Evolutionary conservation across 495 filamentous ascomycete genomes (phyloP), one percentile per base, ranked within the genome.

Genomic region (Tuber indicum): DNA sequence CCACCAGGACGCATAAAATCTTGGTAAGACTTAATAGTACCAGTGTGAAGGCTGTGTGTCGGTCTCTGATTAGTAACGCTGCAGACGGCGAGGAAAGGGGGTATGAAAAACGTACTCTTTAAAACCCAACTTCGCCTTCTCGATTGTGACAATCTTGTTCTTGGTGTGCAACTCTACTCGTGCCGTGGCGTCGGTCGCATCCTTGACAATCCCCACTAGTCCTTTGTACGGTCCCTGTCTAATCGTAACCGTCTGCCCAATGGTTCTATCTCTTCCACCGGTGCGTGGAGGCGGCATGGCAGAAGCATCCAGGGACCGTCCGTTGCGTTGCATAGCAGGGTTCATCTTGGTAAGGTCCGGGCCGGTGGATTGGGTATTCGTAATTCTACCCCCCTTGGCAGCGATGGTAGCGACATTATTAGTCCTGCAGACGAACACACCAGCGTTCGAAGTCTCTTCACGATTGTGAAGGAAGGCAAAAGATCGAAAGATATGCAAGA

Each of bases 321-420:
- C 87, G 78, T 93, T 89, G 45, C 86, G 84, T 85, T 92, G 91
- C 78, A 97, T 82, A 4, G 93, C 93, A 42, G 96, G 96, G 83
- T 99, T 98, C 95, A 98, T 97, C 78, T 93, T 89, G 23, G 89
- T 89, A 45, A 99, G 86, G 85, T 99, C 96, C 1, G 93, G 92
- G 12, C 88, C 88, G 7, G 85, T 81, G 16, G 86, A 86, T 7
- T 87, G 84, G 36, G 75, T 42, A 75, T 82, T 75, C 62, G 86
- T 88, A 74, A 89, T 83, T 47, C 93, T 88, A 49, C 93, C 94
- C 77, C 96, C 94, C 85, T 97, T 97, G 26, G 96, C 94, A 17
- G 94, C 93, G 39, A 98, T 90, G 0, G 94, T 97, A 26, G 89
- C 89, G 79, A 99, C 92, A 83, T 92, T 96, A 78, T 87, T 90